Evolutionary conservation across 2,329 filamentous ascomycete genomes (phyloP).

Genomic region (Thermoascus crustaceus): DNA sequence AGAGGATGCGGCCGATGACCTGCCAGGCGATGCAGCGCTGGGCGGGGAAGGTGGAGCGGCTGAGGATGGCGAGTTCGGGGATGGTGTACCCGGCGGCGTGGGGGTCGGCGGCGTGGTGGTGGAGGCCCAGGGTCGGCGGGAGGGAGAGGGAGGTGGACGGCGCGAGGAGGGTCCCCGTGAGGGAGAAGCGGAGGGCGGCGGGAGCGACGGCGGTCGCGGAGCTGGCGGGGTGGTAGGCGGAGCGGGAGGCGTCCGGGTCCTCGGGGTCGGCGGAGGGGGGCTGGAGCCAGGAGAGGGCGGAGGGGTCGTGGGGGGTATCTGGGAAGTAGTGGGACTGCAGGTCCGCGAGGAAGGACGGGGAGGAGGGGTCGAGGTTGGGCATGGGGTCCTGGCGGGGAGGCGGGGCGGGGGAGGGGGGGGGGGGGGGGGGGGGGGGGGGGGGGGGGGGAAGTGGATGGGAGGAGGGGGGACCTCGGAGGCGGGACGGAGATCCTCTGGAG

Average conservation of each 20-base stretch:
- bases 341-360: conserved; percentile 72
- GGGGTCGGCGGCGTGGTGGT: conserved; percentile 88
- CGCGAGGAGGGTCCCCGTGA: conserved; percentile 70
- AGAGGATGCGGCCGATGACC: conserved; percentile 77
- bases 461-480: conserved; percentile 30
- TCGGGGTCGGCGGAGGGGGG: conserved; percentile 57
- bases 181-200: conserved; percentile 78
- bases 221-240: conserved; percentile 74
- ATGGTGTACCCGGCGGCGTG: conserved; percentile 93
- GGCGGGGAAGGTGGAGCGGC: conserved; percentile 71
- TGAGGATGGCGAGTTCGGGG: conserved; percentile 70
- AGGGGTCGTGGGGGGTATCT: conserved; percentile 72
- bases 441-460: conserved; percentile 37
- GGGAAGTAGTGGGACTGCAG: conserved; percentile 94
- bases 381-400: conserved; percentile 38
- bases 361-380: conserved; percentile 73
- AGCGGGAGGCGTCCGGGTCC: conserved; percentile 56
- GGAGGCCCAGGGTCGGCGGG: conserved; percentile 69
- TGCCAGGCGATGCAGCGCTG: conserved; percentile 91
- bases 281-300: conserved; percentile 83
- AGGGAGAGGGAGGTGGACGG: conserved; percentile 66
- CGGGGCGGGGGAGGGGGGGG: conserved; percentile 39
- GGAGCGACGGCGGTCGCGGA: conserved; percentile 56
- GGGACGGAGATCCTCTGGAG: conserved; percentile 32
- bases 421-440: conserved; percentile 26